These are phyloP conservation scores for Aspergillus ostianus DNA, from an alignment of 495 filamentous ascomycete species.

Conservation along the genomic window DNA sequence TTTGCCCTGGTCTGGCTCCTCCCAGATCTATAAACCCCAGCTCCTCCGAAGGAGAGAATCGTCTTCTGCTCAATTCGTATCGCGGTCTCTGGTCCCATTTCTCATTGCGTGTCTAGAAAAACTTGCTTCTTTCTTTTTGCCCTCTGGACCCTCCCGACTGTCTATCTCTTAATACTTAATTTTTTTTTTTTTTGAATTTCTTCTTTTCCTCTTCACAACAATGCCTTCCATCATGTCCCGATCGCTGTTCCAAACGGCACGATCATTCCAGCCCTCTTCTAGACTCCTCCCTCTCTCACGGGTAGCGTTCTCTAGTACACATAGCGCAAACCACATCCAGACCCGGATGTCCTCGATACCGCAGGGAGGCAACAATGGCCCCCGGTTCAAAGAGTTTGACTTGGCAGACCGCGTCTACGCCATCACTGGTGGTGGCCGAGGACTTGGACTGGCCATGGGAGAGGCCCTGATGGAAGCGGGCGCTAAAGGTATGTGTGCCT, in stretches of 20 bases:
- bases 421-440: slow-evolving; percentile 62
- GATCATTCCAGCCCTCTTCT: slow-evolving; percentile 11
- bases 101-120: slow-evolving; percentile 4
- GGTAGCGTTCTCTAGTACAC: slow-evolving; percentile 15
- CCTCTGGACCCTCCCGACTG: slow-evolving; percentile 1
- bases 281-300: slow-evolving; percentile 7
- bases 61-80: not conserved
- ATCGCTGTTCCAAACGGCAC: slow-evolving; percentile 14
- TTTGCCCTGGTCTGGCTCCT: not conserved
- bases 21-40: slow-evolving; percentile 19
- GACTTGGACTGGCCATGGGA: slow-evolving; percentile 63
- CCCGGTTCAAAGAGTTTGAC: slow-evolving; percentile 51
- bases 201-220: slow-evolving; percentile 9
- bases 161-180: slow-evolving; percentile 7
- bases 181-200: slow-evolving; percentile 1
- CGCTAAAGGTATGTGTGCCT: slow-evolving; percentile 50
- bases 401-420: slow-evolving; percentile 57
- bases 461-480: slow-evolving; percentile 71
- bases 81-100: not conserved
- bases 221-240: slow-evolving; percentile 21
- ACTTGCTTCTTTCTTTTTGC: slow-evolving; percentile 1
- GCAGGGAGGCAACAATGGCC: slow-evolving; percentile 18
- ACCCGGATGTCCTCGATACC: slow-evolving; percentile 28
- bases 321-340: slow-evolving; percentile 36
- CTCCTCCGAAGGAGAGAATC: not conserved